These are phyloP conservation scores for Schwanniomyces occidentalis DNA, from an alignment of 805 yeast genomes.

Conservation along the genomic window DNA sequence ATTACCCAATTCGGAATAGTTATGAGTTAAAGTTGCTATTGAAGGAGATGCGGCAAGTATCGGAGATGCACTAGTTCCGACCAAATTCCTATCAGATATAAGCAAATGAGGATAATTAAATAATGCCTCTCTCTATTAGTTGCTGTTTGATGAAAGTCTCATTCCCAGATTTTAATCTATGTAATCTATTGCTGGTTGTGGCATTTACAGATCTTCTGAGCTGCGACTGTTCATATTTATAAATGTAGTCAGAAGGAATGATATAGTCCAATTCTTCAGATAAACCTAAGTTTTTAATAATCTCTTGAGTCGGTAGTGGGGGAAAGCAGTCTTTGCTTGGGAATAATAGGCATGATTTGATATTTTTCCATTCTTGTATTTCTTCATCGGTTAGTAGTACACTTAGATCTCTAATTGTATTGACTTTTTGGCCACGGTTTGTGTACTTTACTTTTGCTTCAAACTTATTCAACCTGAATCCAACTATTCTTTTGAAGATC, in stretches of 20 bases:
- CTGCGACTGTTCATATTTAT: constrained; percentile 3
- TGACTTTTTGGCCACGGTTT: constrained; percentile 4
- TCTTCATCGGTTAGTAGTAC: constrained; percentile 8
- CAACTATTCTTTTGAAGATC: constrained; percentile 15
- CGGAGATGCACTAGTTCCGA: no score
- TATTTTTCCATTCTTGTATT: constrained; percentile 8
- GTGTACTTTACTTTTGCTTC: constrained; percentile 15
- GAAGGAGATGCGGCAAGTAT: no score
- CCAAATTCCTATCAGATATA: background rate
- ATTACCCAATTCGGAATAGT: background rate
- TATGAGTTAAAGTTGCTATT: no score
- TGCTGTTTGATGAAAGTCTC: constrained; percentile 12
- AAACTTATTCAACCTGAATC: constrained; percentile 9
- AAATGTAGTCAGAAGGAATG: constrained; percentile 1
- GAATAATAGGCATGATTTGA: constrained; percentile 3
- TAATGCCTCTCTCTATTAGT: constrained; percentile 1
- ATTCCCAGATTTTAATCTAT: constrained; percentile 10
- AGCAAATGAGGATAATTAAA: no score
- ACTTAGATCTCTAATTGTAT: background rate
- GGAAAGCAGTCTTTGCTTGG: no score
- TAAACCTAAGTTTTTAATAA: no score
- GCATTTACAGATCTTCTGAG: constrained; percentile 4
- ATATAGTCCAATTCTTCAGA: no score
- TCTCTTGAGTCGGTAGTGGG: no score
- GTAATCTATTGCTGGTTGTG: constrained; percentile 10